A percentile compares a stretch with the other conserved stretches of the same genome.
Evolutionary conservation across 148 eudicot genomes (phyloP).

Genomic region (Arbutus unedo): DNA sequence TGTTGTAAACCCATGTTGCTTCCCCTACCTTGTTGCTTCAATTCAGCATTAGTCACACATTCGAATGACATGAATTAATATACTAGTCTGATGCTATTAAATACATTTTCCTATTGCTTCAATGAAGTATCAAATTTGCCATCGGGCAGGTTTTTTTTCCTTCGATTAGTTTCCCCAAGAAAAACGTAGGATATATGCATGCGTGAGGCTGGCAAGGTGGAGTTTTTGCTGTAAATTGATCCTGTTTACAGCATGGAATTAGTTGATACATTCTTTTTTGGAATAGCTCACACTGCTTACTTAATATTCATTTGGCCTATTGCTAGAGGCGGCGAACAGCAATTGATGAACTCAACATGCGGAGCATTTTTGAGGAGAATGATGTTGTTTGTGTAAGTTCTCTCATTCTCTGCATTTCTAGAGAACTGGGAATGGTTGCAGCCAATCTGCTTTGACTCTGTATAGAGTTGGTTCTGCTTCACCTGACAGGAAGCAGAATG

Average conservation of each 20-base stretch:
- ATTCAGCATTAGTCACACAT: neutral
- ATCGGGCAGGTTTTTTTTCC: neutral
- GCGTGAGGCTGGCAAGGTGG: neutral
- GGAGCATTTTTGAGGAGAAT: slow-evolving; percentile 77
- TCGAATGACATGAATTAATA: neutral
- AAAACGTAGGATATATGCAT: neutral
- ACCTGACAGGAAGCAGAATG: neutral
- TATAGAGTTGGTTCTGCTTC: neutral
- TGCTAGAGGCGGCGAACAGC: slow-evolving; percentile 86
- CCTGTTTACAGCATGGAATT: neutral
- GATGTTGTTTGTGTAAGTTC: slow-evolving; percentile 89
- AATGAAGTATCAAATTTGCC: neutral
- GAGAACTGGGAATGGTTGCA: neutral
- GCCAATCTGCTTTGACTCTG: slow-evolving; percentile 8
- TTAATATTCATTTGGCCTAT: slow-evolving; percentile 10
- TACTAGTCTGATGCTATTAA: neutral
- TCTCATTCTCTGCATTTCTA: neutral
- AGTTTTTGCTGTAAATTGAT: neutral
- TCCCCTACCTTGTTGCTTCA: neutral
- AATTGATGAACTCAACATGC: slow-evolving; percentile 91
- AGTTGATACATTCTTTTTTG: neutral
- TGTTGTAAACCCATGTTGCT: neutral
- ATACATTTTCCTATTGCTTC: neutral
- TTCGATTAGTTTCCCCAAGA: neutral
- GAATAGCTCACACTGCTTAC: neutral